These are phyloP conservation scores for Ophiosphaerella narmari DNA, from an alignment of 2,329 filamentous ascomycete genomes.

Conservation along the genomic window DNA sequence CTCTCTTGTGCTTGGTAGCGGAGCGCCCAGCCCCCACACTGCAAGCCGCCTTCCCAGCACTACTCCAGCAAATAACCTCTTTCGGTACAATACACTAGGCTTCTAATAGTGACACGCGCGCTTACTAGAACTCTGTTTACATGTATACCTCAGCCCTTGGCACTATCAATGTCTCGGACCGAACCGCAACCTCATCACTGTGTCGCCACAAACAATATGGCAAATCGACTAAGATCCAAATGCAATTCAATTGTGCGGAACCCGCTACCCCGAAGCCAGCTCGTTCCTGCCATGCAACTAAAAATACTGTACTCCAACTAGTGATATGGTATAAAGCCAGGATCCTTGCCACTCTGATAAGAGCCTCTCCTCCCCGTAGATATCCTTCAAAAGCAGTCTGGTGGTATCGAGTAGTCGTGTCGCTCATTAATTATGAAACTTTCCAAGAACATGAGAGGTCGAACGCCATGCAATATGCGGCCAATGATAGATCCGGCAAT, in stretches of 20 bases:
- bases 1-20: background rate
- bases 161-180: too few species aligned
- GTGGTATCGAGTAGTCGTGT: conserved; percentile 46
- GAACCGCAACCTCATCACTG: too few species aligned
- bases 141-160: background rate
- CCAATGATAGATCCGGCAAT: conserved; percentile 38
- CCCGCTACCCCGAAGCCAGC: conserved; percentile 14
- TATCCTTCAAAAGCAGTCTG: conserved; percentile 42
- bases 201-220: too few species aligned
- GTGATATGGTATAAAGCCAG: conserved; percentile 38
- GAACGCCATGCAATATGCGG: conserved; percentile 50
- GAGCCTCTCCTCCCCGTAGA: conserved; percentile 26
- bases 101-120: conserved; percentile 1
- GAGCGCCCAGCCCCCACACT: background rate
- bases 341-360: conserved; percentile 10
- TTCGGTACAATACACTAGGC: background rate
- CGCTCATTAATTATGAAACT: conserved; percentile 46
- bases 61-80: background rate
- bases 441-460: conserved; percentile 38
- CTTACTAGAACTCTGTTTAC: conserved; percentile 6
- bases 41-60: conserved; percentile 3
- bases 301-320: conserved; percentile 24
- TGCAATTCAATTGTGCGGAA: conserved; percentile 24
- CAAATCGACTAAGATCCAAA: conserved; percentile 3
- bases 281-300: conserved; percentile 17